phyloP scores from a whole-genome alignment of 305 asterid species.

The Withania somnifera region DNA sequence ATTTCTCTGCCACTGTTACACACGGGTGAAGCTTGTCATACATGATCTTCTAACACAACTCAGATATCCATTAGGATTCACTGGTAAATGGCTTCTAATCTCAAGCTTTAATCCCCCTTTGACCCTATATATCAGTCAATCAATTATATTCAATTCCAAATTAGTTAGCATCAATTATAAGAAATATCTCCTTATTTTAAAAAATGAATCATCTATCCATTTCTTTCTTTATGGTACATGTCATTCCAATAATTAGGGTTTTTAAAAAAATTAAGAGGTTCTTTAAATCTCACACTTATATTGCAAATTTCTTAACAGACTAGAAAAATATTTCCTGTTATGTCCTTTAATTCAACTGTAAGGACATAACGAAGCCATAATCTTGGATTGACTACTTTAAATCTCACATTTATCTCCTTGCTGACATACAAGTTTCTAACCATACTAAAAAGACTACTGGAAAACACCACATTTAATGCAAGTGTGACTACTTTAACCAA shows the following conservation, averaged over 20 bases:
- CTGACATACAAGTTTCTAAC: neutral
- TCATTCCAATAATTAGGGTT: neutral
- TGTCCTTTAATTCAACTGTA: neutral
- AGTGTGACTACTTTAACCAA: neutral
- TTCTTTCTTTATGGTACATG: neutral
- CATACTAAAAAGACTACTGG: neutral
- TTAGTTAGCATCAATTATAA: neutral
- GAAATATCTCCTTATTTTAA: neutral
- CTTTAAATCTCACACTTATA: neutral
- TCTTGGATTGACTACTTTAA: neutral
- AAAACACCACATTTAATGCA: neutral
- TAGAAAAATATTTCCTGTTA: neutral
- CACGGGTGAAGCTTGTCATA: neutral
- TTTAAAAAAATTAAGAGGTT: neutral
- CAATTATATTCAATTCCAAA: neutral
- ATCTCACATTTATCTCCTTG: neutral
- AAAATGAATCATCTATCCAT: neutral
- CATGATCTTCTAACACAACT: neutral
- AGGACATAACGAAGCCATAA: neutral
- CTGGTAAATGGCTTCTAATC: neutral
- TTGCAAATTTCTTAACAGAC: neutral
- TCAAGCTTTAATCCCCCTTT: neutral
- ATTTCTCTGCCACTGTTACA: neutral
- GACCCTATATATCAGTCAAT: neutral
- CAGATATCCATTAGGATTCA: neutral